Base-by-base conservation (phyloP, 106 monocot species). In the Acorus calamus region DNA sequence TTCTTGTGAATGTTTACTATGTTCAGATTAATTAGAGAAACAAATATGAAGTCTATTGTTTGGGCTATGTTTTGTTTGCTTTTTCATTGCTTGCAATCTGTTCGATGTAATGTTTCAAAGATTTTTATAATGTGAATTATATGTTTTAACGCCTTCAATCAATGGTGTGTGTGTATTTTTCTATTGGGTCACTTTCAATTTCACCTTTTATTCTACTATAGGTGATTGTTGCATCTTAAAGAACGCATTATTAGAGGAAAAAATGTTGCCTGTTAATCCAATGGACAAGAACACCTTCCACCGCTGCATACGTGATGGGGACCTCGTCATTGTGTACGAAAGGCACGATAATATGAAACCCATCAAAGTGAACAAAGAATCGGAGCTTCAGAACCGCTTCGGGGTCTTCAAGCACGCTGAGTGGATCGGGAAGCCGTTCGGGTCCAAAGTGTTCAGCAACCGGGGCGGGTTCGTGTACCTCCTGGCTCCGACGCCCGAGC, bases 361-460 rank as follows among this genome's bases (percentile, higher is more conserved):
- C 14, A 61, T 91, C 47, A 78, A 72, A 50, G 80, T 96, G 47
- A 53, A 59, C 3, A 52, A 59, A 0, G 83, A 82, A 4, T 67
- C 78, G 11, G 78, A 67, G 28, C 67, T 91, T 51, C 91, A 96
- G 78, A 96, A 96, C 59, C 76, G 84, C 10, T 96, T 84, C 69
- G 96, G 96, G 47, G 78, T 83, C 60, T 96, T 91, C 66, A 87
- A 87, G 58, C 96, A 96, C 69, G 74, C 84, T 7, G 96, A 96
- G 61, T 96, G 96, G 96, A 83, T 96, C 11, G 96, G 91, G 3
- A 79, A 79, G 53, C 82, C 80, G 2, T 91, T 85, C 69, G 96
- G 96, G 3, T 83, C 84, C 44, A 87, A 87, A 63, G 91, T 79
- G 5, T 13, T 81, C 4, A 88, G 85, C 65, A 78, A 44, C 77